These are phyloP conservation scores for Epichloe elymi DNA, from an alignment of 2,329 filamentous ascomycete genomes.

Conservation along the genomic window DNA sequence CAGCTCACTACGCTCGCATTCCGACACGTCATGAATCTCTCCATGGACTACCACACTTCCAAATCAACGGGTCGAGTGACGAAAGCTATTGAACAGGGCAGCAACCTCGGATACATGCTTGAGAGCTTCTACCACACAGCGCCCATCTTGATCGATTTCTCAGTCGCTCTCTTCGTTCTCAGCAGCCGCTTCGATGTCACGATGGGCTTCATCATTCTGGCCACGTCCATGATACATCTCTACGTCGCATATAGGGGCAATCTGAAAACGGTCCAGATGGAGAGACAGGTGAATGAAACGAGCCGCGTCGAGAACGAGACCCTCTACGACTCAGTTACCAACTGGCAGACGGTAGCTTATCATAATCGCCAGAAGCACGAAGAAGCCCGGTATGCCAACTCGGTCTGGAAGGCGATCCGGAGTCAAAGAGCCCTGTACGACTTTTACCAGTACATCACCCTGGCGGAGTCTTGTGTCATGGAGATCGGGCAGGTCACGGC, in stretches of 20 bases:
- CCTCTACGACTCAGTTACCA: constrained; percentile 11
- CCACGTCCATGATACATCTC: constrained; percentile 7
- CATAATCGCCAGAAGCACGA: constrained; percentile 16
- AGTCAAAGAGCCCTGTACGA: constrained; percentile 6
- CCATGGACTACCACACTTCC: constrained; percentile 54
- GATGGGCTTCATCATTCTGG: constrained; percentile 11
- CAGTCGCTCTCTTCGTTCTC: constrained; percentile 45
- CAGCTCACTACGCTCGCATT: constrained; percentile 43
- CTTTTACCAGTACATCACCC: constrained; percentile 4
- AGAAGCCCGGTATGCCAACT: constrained; percentile 10
- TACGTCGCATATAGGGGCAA: constrained; percentile 10
- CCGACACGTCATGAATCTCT: constrained; percentile 51
- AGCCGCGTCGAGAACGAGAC: constrained; percentile 8
- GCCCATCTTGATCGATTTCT: constrained; percentile 10
- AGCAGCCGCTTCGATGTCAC: constrained; percentile 35
- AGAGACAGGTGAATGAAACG: constrained; percentile 7
- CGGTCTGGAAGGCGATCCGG: constrained; percentile 5
- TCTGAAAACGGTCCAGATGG: constrained; percentile 4
- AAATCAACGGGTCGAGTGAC: constrained; percentile 50
- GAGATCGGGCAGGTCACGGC: constrained; percentile 9
- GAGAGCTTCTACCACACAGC: constrained; percentile 29
- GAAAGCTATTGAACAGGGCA: constrained; percentile 47
- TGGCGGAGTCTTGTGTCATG: constrained; percentile 7
- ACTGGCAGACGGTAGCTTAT: constrained; percentile 41
- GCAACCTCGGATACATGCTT: constrained; percentile 42